Base-by-base conservation (phyloP, 2,329 filamentous ascomycete species). In the Xylariaceae sp. region DNA sequence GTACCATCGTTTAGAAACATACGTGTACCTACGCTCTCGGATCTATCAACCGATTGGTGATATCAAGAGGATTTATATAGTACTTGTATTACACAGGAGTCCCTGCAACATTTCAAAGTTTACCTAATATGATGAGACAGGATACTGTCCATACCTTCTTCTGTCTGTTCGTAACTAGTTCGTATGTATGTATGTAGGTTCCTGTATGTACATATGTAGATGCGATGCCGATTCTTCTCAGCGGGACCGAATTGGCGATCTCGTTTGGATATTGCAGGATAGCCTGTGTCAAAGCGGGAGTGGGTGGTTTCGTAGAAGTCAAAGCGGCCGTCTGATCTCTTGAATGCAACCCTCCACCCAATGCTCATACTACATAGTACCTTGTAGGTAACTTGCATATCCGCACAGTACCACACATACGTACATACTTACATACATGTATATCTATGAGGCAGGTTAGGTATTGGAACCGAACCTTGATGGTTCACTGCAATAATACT, bases 291-390 rank as follows among this genome's bases (percentile, higher is more conserved):
- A 51, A 51, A 51, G 49, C 49, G 41, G 42, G 45, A 20, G 44
- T 29, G 19, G 14, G 40, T 29, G 40, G 40, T 50, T 50, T 46
- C 49, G 49, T 26, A 32, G 49, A 44, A 42, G 49, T 51, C 49
- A 45, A 51, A 51, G 49, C 49, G 49, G 49, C 44, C 48, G 48
- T 50, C 48, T 41, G 37, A 37, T 44, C 48, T 50, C 29, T 37
- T 37, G 32, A 37, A 12, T 37, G 32, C 14, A 16, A 37, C 32
- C 32, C 32, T 37, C 32, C 32, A 37, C 14, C n/a, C n/a, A n/a
- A n/a, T n/a, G n/a, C n/a, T n/a, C n/a, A n/a, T n/a, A n/a, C n/a
- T n/a, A n/a, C n/a, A n/a, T n/a, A n/a, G n/a, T n/a, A n/a, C n/a
- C 12, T 3, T 16, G 32, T 37, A 37, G 9, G 32, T 37, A 37